Evolutionary conservation across 2,329 filamentous ascomycete genomes (phyloP).

Genomic region (Tolypocladium guangdongense): DNA sequence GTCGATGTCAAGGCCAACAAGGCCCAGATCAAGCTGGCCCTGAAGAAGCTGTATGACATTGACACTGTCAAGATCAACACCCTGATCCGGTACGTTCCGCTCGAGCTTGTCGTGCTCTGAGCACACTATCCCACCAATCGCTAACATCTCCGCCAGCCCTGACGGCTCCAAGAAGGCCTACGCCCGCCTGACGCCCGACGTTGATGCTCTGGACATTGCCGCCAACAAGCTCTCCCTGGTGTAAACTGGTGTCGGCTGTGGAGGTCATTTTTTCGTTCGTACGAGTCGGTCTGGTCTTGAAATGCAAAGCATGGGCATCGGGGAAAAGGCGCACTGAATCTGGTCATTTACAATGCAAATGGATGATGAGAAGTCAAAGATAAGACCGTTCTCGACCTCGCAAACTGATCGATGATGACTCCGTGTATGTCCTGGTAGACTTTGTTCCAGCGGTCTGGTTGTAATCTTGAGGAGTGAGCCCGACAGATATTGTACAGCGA

Average conservation of each 20-base stretch:
- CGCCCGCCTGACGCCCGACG: constrained; percentile 86
- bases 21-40: constrained; percentile 94
- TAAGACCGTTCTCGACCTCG: neutral
- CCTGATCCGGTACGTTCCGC: constrained; percentile 67
- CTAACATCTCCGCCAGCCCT: constrained; percentile 37
- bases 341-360: constrained; percentile 23
- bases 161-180: constrained; percentile 99
- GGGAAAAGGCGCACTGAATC: constrained; percentile 22
- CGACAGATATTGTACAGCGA: neutral
- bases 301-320: constrained; percentile 25
- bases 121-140: no score
- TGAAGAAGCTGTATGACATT: constrained; percentile 99
- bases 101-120: no score
- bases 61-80: constrained; percentile 99
- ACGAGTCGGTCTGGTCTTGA: constrained; percentile 29
- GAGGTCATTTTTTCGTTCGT: constrained; percentile 16
- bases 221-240: constrained; percentile 98
- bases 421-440: neutral
- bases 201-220: constrained; percentile 97
- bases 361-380: constrained; percentile 17
- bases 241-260: constrained; percentile 39
- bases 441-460: neutral
- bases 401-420: neutral
- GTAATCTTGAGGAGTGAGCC: neutral
- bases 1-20: constrained; percentile 98